Percentiles rank a stretch among this genome's conserved stretches.
Evolutionary conservation across 2,329 filamentous ascomycete genomes (phyloP).

Genomic region (Ceratocystis cubensis): DNA sequence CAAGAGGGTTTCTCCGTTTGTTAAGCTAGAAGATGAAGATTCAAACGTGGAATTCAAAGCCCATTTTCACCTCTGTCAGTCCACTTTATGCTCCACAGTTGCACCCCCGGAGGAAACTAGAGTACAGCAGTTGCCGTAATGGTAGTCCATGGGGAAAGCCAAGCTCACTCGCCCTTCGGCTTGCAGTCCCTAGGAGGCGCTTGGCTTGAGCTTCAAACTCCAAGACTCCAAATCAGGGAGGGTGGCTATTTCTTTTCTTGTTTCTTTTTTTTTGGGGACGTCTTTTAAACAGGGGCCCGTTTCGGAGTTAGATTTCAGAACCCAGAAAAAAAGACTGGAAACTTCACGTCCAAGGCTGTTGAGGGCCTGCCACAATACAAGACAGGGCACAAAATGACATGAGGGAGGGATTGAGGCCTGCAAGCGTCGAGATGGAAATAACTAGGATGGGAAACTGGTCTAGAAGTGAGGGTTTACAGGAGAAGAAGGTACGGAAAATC

Average conservation of each 20-base stretch:
- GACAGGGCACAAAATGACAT: slow-evolving; percentile 2
- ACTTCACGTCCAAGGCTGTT: background rate
- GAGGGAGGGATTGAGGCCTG: slow-evolving; percentile 1
- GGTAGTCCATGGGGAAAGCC: background rate
- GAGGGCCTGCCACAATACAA: background rate
- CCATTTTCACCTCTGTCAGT: background rate
- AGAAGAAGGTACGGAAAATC: background rate
- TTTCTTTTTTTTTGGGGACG: background rate
- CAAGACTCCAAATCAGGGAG: slow-evolving; percentile 1
- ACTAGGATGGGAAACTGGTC: background rate
- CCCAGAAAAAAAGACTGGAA: background rate
- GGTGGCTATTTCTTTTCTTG: background rate
- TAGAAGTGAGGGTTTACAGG: background rate
- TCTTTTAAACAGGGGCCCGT: background rate
- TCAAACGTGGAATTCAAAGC: background rate
- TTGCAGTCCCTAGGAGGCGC: background rate
- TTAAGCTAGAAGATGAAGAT: background rate
- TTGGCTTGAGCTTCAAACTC: background rate
- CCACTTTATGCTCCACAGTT: background rate
- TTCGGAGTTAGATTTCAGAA: slow-evolving; percentile 1
- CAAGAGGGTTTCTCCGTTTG: background rate
- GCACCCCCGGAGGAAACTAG: background rate
- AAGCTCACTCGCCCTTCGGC: background rate
- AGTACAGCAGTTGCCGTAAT: background rate
- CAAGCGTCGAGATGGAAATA: background rate